Evolutionary conservation across 1,139 yeast species (phyloP), one percentile per base, ranked within the genome.

Genomic region (Yamadazyma membranifaciens): DNA sequence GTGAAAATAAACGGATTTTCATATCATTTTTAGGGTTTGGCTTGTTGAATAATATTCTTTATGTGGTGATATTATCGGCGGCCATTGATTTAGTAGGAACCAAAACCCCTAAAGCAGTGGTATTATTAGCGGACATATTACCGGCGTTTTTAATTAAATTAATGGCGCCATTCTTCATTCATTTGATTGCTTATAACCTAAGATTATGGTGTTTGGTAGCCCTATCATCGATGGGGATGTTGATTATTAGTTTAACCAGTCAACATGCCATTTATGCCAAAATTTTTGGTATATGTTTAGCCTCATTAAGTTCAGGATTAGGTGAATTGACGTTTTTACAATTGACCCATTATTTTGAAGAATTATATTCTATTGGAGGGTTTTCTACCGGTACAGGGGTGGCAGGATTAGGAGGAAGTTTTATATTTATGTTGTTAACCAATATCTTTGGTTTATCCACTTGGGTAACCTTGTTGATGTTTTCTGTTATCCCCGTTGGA

Each of bases 311-410:
- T 12, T 83, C 96, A 0, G 98, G 98, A 0, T 63, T 89, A 22
- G 98, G 98, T 0, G 98, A 92, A 56, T 70, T 87, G 13, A 86
- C 96, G 0, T 92, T 91, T 50, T 63, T 92, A 37, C 95, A 87
- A 57, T 66, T 92, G 59, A 87, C 96, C 1, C 95, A 88, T 57
- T 79, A 67, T 51, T 83, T 76, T 54, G 70, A 70, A 14, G 73
- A 73, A 27, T 57, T 63, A 14, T 42, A 51, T 37, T 73, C 96
- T 2, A 69, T 92, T 36, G 81, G 86, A 37, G 97, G 95, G 0
- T 92, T 94, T 78, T 85, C 95, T 29, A 78, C 89, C 11, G 98
- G 98, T 0, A 92, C 98, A 0, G 98, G 98, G 1, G 95, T 88
- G 10, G 98, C 98, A 0, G 98, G 98, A 0, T 61, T 91, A 3